Evolutionary conservation across 345 rosid genomes (phyloP).

Genomic region (Lepidium africanum): DNA sequence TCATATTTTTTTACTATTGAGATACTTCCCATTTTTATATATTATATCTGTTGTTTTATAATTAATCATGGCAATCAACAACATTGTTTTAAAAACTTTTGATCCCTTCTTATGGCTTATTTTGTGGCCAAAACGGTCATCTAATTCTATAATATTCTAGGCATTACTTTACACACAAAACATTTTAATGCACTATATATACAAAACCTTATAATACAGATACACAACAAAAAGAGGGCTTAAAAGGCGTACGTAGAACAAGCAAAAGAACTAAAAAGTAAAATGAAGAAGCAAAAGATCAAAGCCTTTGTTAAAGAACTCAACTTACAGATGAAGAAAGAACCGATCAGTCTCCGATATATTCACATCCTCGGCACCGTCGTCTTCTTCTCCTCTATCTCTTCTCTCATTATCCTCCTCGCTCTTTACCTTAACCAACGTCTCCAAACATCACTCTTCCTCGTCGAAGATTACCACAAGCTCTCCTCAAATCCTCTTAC

Average conservation of each 20-base stretch:
- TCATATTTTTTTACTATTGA: background rate
- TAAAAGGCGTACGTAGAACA: background rate
- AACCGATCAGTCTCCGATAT: conserved; percentile 5
- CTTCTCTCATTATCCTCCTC: conserved; percentile 23
- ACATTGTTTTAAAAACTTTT: background rate
- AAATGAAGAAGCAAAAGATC: conserved; percentile 14
- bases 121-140: conserved; percentile 1
- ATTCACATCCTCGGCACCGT: conserved; percentile 23
- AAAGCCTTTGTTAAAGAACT: conserved; percentile 14
- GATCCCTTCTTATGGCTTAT: background rate
- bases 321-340: conserved; percentile 14
- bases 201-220: background rate
- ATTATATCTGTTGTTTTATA: background rate
- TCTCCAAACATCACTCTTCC: conserved; percentile 14
- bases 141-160: background rate
- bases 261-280: background rate
- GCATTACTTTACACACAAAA: background rate
- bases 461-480: background rate
- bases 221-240: background rate
- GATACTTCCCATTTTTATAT: background rate
- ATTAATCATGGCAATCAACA: background rate
- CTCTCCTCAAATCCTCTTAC: conserved; percentile 7
- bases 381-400: conserved; percentile 19
- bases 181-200: background rate
- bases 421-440: conserved; percentile 24